These are phyloP conservation scores for Penicillium polonicum DNA, from an alignment of 2,329 filamentous ascomycete species.

Conservation along the genomic window DNA sequence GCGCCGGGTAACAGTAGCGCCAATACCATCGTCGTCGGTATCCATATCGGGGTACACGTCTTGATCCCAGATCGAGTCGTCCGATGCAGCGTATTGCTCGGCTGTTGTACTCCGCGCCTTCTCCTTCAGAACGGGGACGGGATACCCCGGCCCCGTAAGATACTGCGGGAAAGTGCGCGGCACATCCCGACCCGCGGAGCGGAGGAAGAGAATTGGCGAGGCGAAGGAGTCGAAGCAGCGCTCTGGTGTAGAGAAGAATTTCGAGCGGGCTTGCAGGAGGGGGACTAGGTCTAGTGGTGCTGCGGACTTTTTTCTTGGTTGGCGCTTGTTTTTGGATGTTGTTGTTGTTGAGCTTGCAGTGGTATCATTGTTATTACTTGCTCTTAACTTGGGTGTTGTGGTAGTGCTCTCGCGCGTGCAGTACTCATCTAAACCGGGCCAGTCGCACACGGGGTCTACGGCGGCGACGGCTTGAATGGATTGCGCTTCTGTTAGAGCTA, in stretches of 20 bases:
- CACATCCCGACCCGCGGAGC: constrained; percentile 42
- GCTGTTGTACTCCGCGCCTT: neutral
- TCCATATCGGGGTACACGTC: constrained; percentile 14
- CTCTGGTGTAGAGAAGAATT: constrained; percentile 39
- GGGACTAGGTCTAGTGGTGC: constrained; percentile 36
- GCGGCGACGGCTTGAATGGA: constrained; percentile 36
- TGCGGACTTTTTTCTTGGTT: constrained; percentile 9
- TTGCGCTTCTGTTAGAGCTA: constrained; percentile 43
- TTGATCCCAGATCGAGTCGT: constrained; percentile 4
- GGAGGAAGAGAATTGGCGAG: constrained; percentile 44
- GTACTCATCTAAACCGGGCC: constrained; percentile 44
- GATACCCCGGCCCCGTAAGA: constrained; percentile 35
- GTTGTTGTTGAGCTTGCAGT: neutral
- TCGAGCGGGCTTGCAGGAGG: constrained; percentile 36
- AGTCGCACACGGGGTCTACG: constrained; percentile 40
- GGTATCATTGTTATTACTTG: neutral
- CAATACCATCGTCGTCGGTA: neutral
- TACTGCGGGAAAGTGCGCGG: constrained; percentile 37
- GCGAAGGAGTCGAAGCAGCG: constrained; percentile 47
- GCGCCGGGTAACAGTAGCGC: constrained; percentile 24
- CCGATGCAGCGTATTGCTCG: neutral
- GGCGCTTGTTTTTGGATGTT: neutral
- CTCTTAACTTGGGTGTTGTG: no score
- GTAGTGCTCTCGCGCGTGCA: constrained; percentile 21
- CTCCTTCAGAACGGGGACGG: constrained; percentile 32